These are phyloP conservation scores for Testicularia cyperi DNA, from an alignment of 1,284 basidiomycete genomes.

Conservation along the genomic window DNA sequence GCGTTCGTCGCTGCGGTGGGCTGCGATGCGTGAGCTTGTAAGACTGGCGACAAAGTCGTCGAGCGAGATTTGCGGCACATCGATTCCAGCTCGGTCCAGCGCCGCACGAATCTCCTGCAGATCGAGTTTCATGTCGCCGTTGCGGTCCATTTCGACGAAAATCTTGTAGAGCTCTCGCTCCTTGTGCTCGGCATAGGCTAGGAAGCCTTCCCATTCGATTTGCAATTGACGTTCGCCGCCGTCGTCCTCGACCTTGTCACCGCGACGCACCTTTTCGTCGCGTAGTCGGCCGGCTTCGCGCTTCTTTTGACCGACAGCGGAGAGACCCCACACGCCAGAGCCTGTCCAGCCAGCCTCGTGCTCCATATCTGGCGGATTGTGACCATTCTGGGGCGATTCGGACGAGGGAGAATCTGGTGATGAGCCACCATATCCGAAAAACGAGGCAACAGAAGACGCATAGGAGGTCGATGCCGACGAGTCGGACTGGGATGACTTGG, in stretches of 20 bases:
- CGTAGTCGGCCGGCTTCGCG: slow-evolving; percentile 32
- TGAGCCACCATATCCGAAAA: slow-evolving; percentile 17
- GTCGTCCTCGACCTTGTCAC: slow-evolving; percentile 41
- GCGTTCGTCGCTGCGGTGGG: slow-evolving; percentile 14
- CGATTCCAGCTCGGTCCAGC: slow-evolving; percentile 51
- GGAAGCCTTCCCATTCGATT: slow-evolving; percentile 60
- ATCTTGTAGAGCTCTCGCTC: slow-evolving; percentile 57
- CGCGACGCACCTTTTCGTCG: slow-evolving; percentile 29
- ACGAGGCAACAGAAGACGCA: slow-evolving; percentile 17
- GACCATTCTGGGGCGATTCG: slow-evolving; percentile 4
- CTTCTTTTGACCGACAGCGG: slow-evolving; percentile 44
- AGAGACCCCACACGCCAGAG: slow-evolving; percentile 58
- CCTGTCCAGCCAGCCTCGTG: slow-evolving; percentile 59
- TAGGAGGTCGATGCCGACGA: slow-evolving; percentile 12
- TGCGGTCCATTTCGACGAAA: slow-evolving; percentile 56
- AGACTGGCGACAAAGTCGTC: slow-evolving; percentile 58
- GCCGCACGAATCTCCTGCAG: slow-evolving; percentile 48
- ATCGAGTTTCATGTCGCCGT: slow-evolving; percentile 54
- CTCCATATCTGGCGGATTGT: slow-evolving; percentile 38
- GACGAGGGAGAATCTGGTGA: not conserved
- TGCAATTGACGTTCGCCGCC: slow-evolving; percentile 49
- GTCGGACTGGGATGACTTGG: too few relatives aligned
- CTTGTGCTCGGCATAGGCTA: slow-evolving; percentile 57
- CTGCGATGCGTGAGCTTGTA: slow-evolving; percentile 32
- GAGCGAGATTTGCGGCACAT: slow-evolving; percentile 41